A percentile compares a stretch with the other conserved stretches of the same genome.
Evolutionary conservation across 2,329 filamentous ascomycete species (phyloP).

Genomic region (Juglanconis sp.): DNA sequence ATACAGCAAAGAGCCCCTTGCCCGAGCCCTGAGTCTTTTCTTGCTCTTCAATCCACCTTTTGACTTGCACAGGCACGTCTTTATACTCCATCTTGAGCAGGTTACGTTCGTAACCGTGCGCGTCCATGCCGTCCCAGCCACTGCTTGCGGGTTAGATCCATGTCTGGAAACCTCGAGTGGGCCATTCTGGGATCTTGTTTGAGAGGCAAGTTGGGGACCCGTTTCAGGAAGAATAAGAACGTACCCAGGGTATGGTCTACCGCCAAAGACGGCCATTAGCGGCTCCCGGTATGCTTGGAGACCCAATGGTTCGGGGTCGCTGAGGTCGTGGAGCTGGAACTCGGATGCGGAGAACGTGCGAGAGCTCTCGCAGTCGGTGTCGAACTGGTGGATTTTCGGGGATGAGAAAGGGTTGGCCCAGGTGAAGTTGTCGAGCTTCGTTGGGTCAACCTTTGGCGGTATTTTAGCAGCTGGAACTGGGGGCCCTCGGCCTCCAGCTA

Average conservation of each 20-base stretch:
- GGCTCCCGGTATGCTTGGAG: slow-evolving; percentile 37
- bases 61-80: slow-evolving; percentile 39
- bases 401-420: slow-evolving; percentile 40
- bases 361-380: slow-evolving; percentile 32
- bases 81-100: slow-evolving; percentile 45
- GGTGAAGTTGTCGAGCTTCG: slow-evolving; percentile 36
- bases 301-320: slow-evolving; percentile 34
- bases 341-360: slow-evolving; percentile 36
- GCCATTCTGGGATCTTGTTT: no score
- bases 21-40: slow-evolving; percentile 31
- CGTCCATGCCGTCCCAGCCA: slow-evolving; percentile 49
- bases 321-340: slow-evolving; percentile 43
- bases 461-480: slow-evolving; percentile 18
- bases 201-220: no score
- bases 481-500: slow-evolving; percentile 22
- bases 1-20: slow-evolving; percentile 40
- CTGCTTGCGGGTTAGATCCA: slow-evolving; percentile 19
- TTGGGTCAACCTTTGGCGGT: slow-evolving; percentile 29
- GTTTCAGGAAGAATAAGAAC: no score
- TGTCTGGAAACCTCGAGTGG: no score
- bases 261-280: slow-evolving; percentile 38
- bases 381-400: slow-evolving; percentile 27
- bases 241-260: slow-evolving; percentile 41
- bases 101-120: slow-evolving; percentile 47
- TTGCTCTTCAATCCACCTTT: slow-evolving; percentile 47